These are phyloP conservation scores for Colletotrichum tanaceti DNA, from an alignment of 2,329 filamentous ascomycete species.

Conservation along the genomic window DNA sequence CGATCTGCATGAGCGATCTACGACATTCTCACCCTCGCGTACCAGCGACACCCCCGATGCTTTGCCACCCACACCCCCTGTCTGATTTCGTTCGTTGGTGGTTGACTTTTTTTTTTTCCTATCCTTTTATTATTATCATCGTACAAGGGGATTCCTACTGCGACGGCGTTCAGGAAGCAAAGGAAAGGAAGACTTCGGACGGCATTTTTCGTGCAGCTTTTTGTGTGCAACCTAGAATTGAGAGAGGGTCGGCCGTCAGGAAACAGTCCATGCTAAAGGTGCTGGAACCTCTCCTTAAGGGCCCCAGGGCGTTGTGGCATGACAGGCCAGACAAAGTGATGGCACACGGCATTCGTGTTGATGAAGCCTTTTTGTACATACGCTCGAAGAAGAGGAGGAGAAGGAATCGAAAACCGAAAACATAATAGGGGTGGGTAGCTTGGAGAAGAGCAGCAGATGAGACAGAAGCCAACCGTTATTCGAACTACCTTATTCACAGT, in stretches of 20 bases:
- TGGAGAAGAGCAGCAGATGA: conserved; percentile 29
- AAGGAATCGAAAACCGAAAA: conserved; percentile 29
- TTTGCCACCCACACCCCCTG: conserved; percentile 29
- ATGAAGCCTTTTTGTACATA: conserved; percentile 35
- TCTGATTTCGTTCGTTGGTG: conserved; percentile 43
- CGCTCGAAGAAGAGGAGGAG: conserved; percentile 17
- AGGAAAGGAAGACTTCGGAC: conserved; percentile 34
- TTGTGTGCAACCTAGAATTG: conserved; percentile 47
- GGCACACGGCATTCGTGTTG: conserved; percentile 19
- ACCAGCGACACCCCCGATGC: conserved; percentile 39
- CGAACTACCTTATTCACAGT: conserved; percentile 16
- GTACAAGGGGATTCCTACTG: conserved; percentile 34
- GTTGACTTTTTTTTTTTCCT: conserved; percentile 40
- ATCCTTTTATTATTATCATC: conserved; percentile 30
- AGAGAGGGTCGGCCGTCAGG: conserved; percentile 43
- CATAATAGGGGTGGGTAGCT: conserved; percentile 32
- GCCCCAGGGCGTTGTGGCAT: conserved; percentile 28
- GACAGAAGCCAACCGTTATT: conserved; percentile 25
- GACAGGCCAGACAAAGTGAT: conserved; percentile 27
- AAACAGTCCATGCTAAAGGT: conserved; percentile 43
- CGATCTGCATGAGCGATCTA: conserved; percentile 65
- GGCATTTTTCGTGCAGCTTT: conserved; percentile 43
- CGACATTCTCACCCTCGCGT: conserved; percentile 45
- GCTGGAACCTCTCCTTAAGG: conserved; percentile 26
- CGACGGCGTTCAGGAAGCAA: conserved; percentile 37